Evolutionary conservation across 768 basidiomycete genomes (phyloP).

Genomic region (Boletus huronensis): DNA sequence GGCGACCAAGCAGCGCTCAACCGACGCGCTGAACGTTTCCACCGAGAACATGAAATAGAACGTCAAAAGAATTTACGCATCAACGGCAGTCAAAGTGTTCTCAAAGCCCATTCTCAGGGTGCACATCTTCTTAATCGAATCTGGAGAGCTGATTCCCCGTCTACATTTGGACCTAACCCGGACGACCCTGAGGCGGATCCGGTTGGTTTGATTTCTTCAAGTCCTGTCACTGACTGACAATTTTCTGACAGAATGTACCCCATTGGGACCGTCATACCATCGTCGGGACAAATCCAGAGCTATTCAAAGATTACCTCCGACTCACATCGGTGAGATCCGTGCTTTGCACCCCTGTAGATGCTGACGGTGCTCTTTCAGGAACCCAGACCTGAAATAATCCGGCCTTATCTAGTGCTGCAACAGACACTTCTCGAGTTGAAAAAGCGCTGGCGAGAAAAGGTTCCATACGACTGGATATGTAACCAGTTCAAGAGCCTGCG

Average conservation of each 20-base stretch:
- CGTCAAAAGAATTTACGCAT: constrained; percentile 49
- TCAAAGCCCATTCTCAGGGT: constrained; percentile 47
- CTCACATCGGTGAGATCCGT: constrained; percentile 72
- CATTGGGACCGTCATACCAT: constrained; percentile 97
- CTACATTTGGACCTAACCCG: constrained; percentile 41
- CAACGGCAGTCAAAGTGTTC: constrained; percentile 31
- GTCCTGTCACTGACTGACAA: constrained; percentile 5
- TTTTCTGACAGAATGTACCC: constrained; percentile 73
- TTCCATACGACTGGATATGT: constrained; percentile 84
- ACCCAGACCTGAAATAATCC: constrained; percentile 91
- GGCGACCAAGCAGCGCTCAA: constrained; percentile 68
- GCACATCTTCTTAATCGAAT: constrained; percentile 51
- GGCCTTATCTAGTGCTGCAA: constrained; percentile 81
- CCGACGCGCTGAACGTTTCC: constrained; percentile 84
- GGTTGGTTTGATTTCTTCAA: constrained; percentile 39
- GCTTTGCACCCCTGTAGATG: background rate
- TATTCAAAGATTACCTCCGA: constrained; percentile 96
- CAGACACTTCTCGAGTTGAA: constrained; percentile 86
- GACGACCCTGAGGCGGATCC: constrained; percentile 75
- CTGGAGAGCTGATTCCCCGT: constrained; percentile 44
- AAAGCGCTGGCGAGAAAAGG: constrained; percentile 78
- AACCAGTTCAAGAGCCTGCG: constrained; percentile 97
- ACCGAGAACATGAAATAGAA: constrained; percentile 86
- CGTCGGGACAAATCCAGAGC: constrained; percentile 81
- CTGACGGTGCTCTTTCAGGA: constrained; percentile 52